Base-by-base conservation (phyloP, 495 filamentous ascomycete genomes). In the Penicillium chermesinum region DNA sequence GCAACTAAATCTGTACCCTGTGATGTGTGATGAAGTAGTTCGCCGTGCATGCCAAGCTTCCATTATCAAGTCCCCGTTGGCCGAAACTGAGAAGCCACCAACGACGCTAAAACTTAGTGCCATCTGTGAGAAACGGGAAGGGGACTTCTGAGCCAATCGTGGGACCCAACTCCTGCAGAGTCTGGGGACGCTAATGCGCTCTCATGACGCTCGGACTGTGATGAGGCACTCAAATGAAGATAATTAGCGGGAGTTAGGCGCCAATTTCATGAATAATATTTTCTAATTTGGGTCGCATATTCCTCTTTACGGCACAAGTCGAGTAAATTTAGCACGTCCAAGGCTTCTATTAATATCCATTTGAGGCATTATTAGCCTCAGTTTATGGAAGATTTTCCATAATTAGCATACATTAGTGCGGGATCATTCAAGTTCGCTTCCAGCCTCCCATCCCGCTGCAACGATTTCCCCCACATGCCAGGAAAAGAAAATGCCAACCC, bases 11-110 rank as follows among this genome's bases (percentile, higher is more conserved):
- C 15, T 17, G 35, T 27, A 45, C 22, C 13, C 10, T n/a, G 49
- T 43, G n/a, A 18, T 36, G 38, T 47, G 50, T 53, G 50, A 53
- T 21, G 34, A 16, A 17, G 40, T 37, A 19, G 46, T 40, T 40
- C 40, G 22, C 39, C 1, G 5, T 41, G 50, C 44, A 45, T 53
- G 50, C 50, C 50, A 53, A 53, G 50, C 50, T 53, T 55, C 52
- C 1, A 42, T 33, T 41, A 44, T 36, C 21, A 19, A 2, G 18
- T 2, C 12, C 15, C 48, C 1, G 48, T 54, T 54, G 16, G 52
- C 5, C 12, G 12, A 19, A 20, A 21, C 14, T 20, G 3, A 16
- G 20, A 41, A 41, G 19, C 19, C n/a, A 10, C 13, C 21, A 41
- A 41, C 14, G 18, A 13, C 10, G 21, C 38, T 21, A 18, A 21